Percentiles rank a stretch among this genome's conserved stretches.
Conservation (phyloP, 106 monocot genomes). For the Dioscorea zingiberensis region DNA sequence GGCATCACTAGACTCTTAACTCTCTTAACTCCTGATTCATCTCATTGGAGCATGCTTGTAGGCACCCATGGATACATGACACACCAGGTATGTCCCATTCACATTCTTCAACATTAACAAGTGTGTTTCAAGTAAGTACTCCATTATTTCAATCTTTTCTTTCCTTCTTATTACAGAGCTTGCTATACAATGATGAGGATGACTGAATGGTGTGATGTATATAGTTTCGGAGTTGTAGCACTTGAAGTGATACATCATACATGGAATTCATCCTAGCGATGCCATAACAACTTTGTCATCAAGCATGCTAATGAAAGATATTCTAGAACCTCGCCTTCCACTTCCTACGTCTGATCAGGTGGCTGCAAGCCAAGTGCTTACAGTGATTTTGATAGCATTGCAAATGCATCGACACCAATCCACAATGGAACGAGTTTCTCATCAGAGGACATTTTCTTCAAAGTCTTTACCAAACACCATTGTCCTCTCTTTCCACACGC, state of each 20-base stretch:
- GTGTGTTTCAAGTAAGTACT: neutral
- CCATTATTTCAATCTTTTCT: too few species aligned
- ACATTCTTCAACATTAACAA: neutral
- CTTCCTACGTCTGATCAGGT: neutral
- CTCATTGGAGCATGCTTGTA: too few species aligned
- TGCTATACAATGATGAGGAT: too few species aligned
- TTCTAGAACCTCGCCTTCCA: slow-evolving; percentile 2
- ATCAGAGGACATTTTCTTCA: neutral
- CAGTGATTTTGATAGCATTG: too few species aligned
- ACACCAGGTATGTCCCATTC: slow-evolving; percentile 16
- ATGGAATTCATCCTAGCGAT: slow-evolving; percentile 31
- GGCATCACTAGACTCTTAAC: slow-evolving; percentile 9
- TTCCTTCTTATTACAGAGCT: too few species aligned
- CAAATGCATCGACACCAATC: slow-evolving; percentile 2
- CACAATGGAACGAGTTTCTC: slow-evolving; percentile 1
- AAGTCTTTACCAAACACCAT: neutral
- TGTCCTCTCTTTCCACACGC: neutral
- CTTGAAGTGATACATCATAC: slow-evolving; percentile 25
- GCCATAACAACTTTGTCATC: slow-evolving; percentile 4
- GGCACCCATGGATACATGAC: slow-evolving; percentile 24
- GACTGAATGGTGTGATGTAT: too few species aligned
- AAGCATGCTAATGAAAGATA: neutral
- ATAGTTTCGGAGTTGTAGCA: too few species aligned
- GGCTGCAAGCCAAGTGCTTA: neutral
- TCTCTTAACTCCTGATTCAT: too few species aligned